Conservation (phyloP, 805 yeast species). For the Barnettozyma pratensis region DNA sequence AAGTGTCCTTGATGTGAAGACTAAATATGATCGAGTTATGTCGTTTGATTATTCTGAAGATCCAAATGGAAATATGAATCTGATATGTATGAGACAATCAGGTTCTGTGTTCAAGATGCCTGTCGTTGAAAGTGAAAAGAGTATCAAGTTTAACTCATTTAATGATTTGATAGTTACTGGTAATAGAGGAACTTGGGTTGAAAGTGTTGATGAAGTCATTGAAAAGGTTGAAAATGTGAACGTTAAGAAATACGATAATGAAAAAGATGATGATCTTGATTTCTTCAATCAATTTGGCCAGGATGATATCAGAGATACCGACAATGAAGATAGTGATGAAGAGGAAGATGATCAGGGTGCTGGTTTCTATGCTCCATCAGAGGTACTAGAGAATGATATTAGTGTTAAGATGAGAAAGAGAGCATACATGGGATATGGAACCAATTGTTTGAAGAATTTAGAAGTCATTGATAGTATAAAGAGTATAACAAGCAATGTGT, state of each 20-base stretch:
- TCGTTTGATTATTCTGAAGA: slow-evolving; percentile 64
- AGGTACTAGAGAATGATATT: slow-evolving; percentile 64
- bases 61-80: slow-evolving; percentile 44
- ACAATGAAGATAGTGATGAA: slow-evolving; percentile 12
- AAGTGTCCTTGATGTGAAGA: slow-evolving; percentile 65
- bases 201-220: slow-evolving; percentile 27
- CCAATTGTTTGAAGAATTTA: slow-evolving; percentile 61
- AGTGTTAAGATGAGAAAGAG: slow-evolving; percentile 66
- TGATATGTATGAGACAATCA: slow-evolving; percentile 86
- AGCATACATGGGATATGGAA: slow-evolving; percentile 68
- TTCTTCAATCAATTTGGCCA: slow-evolving; percentile 4
- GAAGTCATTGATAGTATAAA: slow-evolving; percentile 49
- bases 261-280: slow-evolving; percentile 11
- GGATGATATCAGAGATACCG: slow-evolving; percentile 1
- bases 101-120: slow-evolving; percentile 84
- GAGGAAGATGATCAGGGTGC: slow-evolving; percentile 12
- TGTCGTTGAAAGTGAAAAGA: slow-evolving; percentile 59
- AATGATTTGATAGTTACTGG: slow-evolving; percentile 63
- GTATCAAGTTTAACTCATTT: slow-evolving; percentile 59
- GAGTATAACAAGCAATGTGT: slow-evolving; percentile 47
- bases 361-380: slow-evolving; percentile 29
- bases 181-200: slow-evolving; percentile 44
- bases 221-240: slow-evolving; percentile 18
- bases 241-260: slow-evolving; percentile 9
- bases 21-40: slow-evolving; percentile 76